phyloP scores from a whole-genome alignment of 202 grass and related monocot genomes.

The Schoenoplectus tabernaemontani region DNA sequence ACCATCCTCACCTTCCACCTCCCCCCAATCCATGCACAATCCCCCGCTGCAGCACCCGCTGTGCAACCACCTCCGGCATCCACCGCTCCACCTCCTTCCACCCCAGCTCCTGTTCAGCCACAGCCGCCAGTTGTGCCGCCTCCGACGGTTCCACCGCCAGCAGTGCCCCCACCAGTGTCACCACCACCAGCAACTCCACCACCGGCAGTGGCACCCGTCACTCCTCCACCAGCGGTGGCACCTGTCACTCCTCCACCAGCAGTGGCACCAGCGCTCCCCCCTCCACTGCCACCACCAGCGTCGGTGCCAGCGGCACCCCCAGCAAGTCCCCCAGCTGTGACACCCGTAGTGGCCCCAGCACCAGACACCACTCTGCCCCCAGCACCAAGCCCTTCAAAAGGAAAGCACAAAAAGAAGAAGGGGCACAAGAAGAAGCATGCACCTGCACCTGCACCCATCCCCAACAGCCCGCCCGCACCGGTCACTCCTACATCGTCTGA shows the following conservation, averaged over 20 bases:
- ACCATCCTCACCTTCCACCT: conserved; percentile 26
- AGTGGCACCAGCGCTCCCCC: neutral
- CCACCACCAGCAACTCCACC: conserved; percentile 6
- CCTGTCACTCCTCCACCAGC: neutral
- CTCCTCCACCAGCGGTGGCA: neutral
- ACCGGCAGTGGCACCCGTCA: neutral
- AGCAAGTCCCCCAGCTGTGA: conserved; percentile 14
- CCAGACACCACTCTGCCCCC: neutral
- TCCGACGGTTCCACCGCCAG: neutral
- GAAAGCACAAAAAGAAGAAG: conserved; percentile 55
- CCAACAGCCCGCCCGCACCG: no score
- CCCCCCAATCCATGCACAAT: conserved; percentile 28
- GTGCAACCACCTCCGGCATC: conserved; percentile 12
- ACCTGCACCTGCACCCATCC: no score
- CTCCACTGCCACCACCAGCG: neutral
- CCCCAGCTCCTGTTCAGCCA: neutral
- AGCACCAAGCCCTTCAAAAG: conserved; percentile 41
- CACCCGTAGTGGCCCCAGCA: conserved; percentile 2
- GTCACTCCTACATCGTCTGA: conserved; percentile 41
- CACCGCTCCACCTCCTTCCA: neutral
- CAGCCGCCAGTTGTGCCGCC: neutral
- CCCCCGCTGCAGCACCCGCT: conserved; percentile 28
- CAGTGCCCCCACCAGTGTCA: neutral
- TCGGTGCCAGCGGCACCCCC: neutral
- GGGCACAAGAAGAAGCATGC: no score